phyloP scores from a whole-genome alignment of 2,329 filamentous ascomycete genomes.

The Alternaria tenuissima region DNA sequence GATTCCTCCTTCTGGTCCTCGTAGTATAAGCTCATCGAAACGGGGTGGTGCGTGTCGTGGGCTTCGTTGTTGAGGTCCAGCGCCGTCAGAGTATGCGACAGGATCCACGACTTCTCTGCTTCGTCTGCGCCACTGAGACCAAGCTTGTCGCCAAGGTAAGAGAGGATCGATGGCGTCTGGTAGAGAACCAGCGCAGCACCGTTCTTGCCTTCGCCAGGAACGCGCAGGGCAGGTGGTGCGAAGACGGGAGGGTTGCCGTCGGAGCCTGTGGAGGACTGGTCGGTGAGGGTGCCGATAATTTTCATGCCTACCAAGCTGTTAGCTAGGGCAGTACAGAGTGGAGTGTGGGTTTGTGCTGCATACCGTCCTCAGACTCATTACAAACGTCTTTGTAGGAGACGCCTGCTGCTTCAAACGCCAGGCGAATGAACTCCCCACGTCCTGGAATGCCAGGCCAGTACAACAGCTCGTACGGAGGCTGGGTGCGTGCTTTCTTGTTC shows the following conservation, averaged over 20 bases:
- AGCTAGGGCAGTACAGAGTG: neutral
- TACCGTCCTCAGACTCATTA: constrained; percentile 58
- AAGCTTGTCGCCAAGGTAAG: constrained; percentile 71
- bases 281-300: constrained; percentile 59
- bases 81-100: constrained; percentile 72
- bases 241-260: constrained; percentile 69
- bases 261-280: constrained; percentile 58
- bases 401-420: constrained; percentile 74
- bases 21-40: constrained; percentile 68
- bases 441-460: constrained; percentile 79
- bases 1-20: constrained; percentile 78
- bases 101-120: constrained; percentile 64
- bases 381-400: constrained; percentile 71
- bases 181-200: constrained; percentile 66
- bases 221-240: constrained; percentile 70
- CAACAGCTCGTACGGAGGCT: constrained; percentile 67
- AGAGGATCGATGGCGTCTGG: constrained; percentile 77
- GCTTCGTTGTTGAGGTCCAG: constrained; percentile 76
- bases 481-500: constrained; percentile 40
- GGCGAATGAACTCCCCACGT: constrained; percentile 76
- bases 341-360: neutral
- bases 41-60: constrained; percentile 79
- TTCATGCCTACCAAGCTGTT: constrained; percentile 49
- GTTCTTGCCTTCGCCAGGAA: constrained; percentile 59
- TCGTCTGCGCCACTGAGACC: constrained; percentile 63